phyloP scores from a whole-genome alignment of 2,329 filamentous ascomycete genomes.

The Microsporum canis region DNA sequence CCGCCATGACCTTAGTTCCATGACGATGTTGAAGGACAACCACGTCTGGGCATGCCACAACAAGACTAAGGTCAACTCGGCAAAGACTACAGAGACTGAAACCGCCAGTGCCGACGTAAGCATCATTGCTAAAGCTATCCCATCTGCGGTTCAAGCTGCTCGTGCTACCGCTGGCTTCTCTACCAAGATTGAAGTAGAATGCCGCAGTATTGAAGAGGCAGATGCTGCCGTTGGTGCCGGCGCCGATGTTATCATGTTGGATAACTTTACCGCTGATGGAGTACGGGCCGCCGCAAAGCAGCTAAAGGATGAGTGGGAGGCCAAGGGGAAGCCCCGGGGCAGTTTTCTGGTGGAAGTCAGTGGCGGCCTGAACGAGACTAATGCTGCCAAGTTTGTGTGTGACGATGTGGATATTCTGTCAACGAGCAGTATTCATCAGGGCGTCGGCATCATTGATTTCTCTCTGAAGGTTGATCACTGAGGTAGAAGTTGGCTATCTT shows the following conservation, averaged over 20 bases:
- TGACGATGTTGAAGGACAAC: conserved; percentile 99
- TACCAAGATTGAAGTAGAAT: conserved; percentile 93
- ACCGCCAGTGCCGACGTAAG: conserved; percentile 51
- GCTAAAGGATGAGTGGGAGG: conserved; percentile 70
- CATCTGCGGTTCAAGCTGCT: conserved; percentile 71
- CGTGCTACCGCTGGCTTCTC: conserved; percentile 77
- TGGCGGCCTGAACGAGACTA: conserved; percentile 74
- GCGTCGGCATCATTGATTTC: conserved; percentile 86
- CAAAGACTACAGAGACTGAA: neutral
- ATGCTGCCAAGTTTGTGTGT: conserved; percentile 62
- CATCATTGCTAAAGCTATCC: conserved; percentile 53
- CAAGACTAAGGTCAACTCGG: conserved; percentile 18
- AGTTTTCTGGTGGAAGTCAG: conserved; percentile 83
- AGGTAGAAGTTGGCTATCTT: neutral
- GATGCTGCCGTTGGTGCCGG: conserved; percentile 84
- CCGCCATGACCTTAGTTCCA: conserved; percentile 77
- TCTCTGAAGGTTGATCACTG: conserved; percentile 66
- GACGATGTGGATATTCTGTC: conserved; percentile 88
- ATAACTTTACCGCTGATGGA: conserved; percentile 78
- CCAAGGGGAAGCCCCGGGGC: conserved; percentile 48
- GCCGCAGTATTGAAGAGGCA: conserved; percentile 75
- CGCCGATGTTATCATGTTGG: conserved; percentile 92
- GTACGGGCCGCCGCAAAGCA: conserved; percentile 62
- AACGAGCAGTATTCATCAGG: conserved; percentile 93
- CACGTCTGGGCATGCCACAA: conserved; percentile 79